These are phyloP conservation scores for Ziziphus jujuba DNA, from an alignment of 306 rosid genomes.

Conservation along the genomic window DNA sequence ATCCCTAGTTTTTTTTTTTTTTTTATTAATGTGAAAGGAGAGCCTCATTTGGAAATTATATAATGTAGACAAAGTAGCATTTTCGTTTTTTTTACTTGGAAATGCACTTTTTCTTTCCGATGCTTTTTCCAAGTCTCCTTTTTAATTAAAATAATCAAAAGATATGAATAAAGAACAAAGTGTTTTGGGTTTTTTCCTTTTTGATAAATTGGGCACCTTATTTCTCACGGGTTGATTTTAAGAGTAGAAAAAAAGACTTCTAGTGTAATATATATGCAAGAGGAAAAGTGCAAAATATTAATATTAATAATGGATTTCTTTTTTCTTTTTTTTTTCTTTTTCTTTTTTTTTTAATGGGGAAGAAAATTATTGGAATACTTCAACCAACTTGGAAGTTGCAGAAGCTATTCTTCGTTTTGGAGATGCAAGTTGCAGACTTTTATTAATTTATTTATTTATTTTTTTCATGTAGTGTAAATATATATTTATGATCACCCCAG, in stretches of 20 bases:
- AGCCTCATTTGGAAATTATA: constrained; percentile 41
- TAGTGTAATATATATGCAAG: too few species aligned
- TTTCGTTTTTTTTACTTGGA: constrained; percentile 34
- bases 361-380: neutral
- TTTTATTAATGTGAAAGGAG: constrained; percentile 29
- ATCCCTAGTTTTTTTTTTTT: constrained; percentile 42
- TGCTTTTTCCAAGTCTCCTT: constrained; percentile 37
- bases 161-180: constrained; percentile 15
- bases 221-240: neutral
- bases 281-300: neutral
- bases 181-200: constrained; percentile 6
- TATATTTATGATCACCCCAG: neutral
- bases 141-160: constrained; percentile 23
- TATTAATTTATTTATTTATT: neutral
- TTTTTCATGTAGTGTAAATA: neutral
- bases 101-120: constrained; percentile 45
- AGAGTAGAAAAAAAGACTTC: constrained; percentile 2
- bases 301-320: too few species aligned
- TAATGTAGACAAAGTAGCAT: constrained; percentile 51
- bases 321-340: too few species aligned
- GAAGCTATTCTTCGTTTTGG: neutral
- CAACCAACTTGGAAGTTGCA: neutral
- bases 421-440: too few species aligned
- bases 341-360: too few species aligned
- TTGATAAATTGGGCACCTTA: constrained; percentile 19